Evolutionary conservation across 2,329 filamentous ascomycete species (phyloP), one percentile per base, ranked within the genome.

Genomic region (Sordariomycetes sp.): DNA sequence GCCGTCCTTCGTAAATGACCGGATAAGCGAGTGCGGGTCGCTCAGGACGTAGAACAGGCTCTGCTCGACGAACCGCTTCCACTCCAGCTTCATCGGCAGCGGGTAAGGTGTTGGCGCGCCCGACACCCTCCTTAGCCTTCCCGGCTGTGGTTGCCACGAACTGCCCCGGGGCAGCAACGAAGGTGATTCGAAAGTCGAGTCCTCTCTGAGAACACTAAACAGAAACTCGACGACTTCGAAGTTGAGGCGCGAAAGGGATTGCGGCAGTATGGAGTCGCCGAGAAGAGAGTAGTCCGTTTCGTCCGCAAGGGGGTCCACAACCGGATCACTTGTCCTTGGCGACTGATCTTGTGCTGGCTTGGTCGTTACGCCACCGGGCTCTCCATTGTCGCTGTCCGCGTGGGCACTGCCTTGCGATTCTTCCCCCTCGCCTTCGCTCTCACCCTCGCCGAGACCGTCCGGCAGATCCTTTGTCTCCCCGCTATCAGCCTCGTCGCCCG

Each of bases 31-130:
- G 16, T 74, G 73, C 1, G 83, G 80, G 54, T 82, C 77, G 62
- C 81, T 83, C 54, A 88, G 72, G 7, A 85, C 78, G 62, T 80
- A 80, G 66, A 87, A 88, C 7, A 88, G 70, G 55, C 80, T 82
- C 64, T 88, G 85, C 61, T 86, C 79, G 35, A 81, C 76, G 63
- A 88, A 88, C 1, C 75, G 65, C 61, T 77, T 80, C 81, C 84
- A 87, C 60, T 81, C 74, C 14, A 71, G 65, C 58, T 68, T 72
- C 28, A 77, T 53, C 14, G 59, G 61, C 55, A 69, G 63, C 1
- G 67, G 63, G 3, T 70, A 71, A 1, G 64, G 53, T 1, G 61
- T 57, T 32, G 57, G 51, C 40, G 25, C 22, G 14, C 34, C 37
- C 11, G 57, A 48, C 18, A 58, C 37, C 52, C 58, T 43, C 48